A percentile compares a stretch with the other conserved stretches of the same genome.
Evolutionary conservation across 2,329 filamentous ascomycete genomes (phyloP).

Genomic region (Alternaria arbusti): DNA sequence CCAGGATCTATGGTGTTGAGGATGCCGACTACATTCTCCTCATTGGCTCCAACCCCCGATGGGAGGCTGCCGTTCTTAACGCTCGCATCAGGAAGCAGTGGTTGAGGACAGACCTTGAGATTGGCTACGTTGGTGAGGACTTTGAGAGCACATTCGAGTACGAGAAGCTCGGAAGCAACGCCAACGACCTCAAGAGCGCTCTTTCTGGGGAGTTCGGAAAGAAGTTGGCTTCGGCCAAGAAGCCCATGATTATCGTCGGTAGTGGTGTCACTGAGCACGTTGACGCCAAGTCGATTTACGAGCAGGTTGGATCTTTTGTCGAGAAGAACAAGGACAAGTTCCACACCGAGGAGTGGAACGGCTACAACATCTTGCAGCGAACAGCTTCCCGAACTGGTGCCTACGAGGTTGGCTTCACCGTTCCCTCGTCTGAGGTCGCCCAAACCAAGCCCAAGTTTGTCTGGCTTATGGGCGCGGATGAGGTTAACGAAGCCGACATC

Average conservation of each 20-base stretch:
- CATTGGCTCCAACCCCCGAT: conserved; percentile 91
- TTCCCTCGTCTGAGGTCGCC: conserved; percentile 80
- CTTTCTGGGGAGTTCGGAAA: conserved; percentile 89
- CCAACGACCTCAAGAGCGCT: conserved; percentile 80
- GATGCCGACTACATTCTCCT: conserved; percentile 91
- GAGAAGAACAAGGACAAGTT: conserved; percentile 94
- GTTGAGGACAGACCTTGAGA: conserved; percentile 91
- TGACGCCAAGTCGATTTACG: conserved; percentile 92
- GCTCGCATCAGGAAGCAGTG: conserved; percentile 98
- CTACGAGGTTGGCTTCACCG: conserved; percentile 93
- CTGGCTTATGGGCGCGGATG: conserved; percentile 95
- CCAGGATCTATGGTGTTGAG: conserved; percentile 89
- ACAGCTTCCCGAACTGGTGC: conserved; percentile 91
- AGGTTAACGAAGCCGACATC: conserved; percentile 82
- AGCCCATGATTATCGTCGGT: conserved; percentile 95
- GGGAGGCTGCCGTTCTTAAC: conserved; percentile 94
- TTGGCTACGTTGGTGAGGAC: conserved; percentile 87
- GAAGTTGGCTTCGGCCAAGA: conserved; percentile 85
- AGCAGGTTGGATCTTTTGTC: conserved; percentile 86
- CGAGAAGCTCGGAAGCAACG: conserved; percentile 83
- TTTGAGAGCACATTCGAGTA: conserved; percentile 97
- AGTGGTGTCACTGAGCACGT: conserved; percentile 89
- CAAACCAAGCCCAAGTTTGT: conserved; percentile 90
- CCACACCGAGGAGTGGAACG: conserved; percentile 89
- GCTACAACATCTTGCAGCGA: conserved; percentile 95